Evolutionary conservation across 2,329 filamentous ascomycete genomes (phyloP).

Genomic region (Epichloe sylvatica): DNA sequence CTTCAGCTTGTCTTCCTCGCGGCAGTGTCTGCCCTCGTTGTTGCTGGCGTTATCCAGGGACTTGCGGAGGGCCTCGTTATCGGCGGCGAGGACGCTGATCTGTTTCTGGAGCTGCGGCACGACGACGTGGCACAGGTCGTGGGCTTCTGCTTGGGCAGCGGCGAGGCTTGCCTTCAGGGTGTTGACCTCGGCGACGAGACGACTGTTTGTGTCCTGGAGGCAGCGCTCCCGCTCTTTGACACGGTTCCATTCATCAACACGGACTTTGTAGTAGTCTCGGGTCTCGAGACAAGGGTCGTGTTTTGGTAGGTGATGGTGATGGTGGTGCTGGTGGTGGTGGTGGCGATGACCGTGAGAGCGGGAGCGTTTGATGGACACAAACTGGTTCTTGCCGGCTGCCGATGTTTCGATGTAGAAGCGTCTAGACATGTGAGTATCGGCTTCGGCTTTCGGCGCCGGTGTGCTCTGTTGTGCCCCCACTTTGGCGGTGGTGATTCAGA

Average conservation of each 20-base stretch:
- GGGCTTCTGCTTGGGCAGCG: constrained; percentile 21
- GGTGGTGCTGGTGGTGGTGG: constrained; percentile 16
- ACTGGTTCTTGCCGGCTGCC: constrained; percentile 21
- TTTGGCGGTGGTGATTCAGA: constrained; percentile 5
- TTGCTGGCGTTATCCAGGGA: constrained; percentile 21
- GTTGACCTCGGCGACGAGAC: constrained; percentile 19
- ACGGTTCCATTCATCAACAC: constrained; percentile 23
- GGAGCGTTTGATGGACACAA: constrained; percentile 27
- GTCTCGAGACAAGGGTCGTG: constrained; percentile 11
- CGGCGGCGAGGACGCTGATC: constrained; percentile 21
- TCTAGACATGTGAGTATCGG: constrained; percentile 18
- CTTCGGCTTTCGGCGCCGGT: neutral
- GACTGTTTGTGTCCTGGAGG: constrained; percentile 22
- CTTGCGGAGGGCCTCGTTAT: constrained; percentile 27
- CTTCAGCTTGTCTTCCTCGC: constrained; percentile 19
- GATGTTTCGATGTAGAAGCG: constrained; percentile 24
- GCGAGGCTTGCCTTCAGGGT: constrained; percentile 23
- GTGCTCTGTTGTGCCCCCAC: constrained; percentile 9
- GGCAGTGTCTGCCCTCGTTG: constrained; percentile 16
- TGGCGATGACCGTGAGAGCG: constrained; percentile 21
- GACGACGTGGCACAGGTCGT: constrained; percentile 18
- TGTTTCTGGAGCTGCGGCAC: constrained; percentile 25
- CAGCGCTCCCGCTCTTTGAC: constrained; percentile 23
- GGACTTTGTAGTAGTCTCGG: constrained; percentile 23
- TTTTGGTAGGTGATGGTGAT: constrained; percentile 17